These are phyloP conservation scores for Trichoderma orchidacearum DNA, from an alignment of 495 filamentous ascomycete species.

Conservation along the genomic window DNA sequence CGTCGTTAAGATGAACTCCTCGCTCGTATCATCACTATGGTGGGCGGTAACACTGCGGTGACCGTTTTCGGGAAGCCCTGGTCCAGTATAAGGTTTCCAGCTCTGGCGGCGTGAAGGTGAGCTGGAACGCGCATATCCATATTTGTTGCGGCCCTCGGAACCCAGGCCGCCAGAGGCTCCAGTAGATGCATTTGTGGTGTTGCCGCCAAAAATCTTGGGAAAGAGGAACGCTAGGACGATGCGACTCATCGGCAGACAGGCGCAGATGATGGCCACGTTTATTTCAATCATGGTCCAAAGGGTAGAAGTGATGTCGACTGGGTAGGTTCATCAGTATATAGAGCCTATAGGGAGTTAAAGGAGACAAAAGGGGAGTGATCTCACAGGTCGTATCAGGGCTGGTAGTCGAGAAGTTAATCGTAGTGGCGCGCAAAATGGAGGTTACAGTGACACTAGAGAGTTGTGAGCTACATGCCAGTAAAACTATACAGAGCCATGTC, in stretches of 20 bases:
- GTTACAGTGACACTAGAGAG: neutral
- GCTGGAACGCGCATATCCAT: neutral
- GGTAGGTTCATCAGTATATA: neutral
- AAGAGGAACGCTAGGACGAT: neutral
- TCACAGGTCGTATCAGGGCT: slow-evolving; percentile 3
- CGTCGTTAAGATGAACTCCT: neutral
- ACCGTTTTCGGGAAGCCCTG: neutral
- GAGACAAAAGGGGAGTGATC: neutral
- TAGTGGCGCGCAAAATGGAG: neutral
- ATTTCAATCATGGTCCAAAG: slow-evolving; percentile 34
- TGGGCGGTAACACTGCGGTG: neutral
- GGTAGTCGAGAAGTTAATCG: neutral
- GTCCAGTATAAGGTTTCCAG: slow-evolving; percentile 1
- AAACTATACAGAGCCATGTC: neutral
- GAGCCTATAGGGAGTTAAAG: neutral
- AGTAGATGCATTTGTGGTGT: neutral
- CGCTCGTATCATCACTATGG: slow-evolving; percentile 1
- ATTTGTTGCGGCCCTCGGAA: neutral
- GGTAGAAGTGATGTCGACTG: slow-evolving; percentile 18
- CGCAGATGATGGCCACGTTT: slow-evolving; percentile 33
- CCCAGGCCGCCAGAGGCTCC: neutral
- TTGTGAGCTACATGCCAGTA: neutral
- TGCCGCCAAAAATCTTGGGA: neutral
- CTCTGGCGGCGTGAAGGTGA: neutral
- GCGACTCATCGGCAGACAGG: slow-evolving; percentile 22